Evolutionary conservation across 208 protist genomes (phyloP).

Genomic region (Acanthamoeba sp.): DNA sequence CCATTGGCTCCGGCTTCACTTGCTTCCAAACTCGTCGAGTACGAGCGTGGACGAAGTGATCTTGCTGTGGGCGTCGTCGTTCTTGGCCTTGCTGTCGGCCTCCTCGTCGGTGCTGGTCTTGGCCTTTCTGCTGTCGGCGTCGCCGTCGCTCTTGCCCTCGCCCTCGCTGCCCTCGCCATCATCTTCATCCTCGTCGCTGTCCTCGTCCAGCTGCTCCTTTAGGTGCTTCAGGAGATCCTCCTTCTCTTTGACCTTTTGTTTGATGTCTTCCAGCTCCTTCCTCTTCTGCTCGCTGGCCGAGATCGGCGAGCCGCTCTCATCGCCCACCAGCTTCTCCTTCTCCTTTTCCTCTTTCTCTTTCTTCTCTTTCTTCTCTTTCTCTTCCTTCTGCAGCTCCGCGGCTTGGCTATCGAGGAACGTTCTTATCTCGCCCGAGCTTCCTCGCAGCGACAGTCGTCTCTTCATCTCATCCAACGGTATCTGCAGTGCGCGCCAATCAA

Average conservation of each 20-base stretch:
- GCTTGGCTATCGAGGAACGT: neutral
- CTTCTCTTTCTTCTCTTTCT: neutral
- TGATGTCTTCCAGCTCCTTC: constrained; percentile 36
- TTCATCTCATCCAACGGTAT: neutral
- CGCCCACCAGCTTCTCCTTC: neutral
- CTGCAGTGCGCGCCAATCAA: neutral
- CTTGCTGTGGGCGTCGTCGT: neutral
- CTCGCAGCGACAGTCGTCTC: neutral
- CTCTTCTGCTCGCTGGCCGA: constrained; percentile 10
- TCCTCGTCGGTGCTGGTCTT: neutral
- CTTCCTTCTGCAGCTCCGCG: neutral
- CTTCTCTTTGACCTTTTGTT: constrained; percentile 43
- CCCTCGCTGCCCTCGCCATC: neutral
- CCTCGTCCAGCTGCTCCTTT: neutral
- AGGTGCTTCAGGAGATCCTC: neutral
- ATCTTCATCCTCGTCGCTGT: neutral
- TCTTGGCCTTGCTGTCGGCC: neutral
- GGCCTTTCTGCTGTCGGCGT: neutral
- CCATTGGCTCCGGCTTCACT: neutral
- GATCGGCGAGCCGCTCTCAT: neutral
- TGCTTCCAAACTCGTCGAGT: neutral
- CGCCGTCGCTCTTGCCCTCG: neutral
- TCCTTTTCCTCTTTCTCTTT: neutral
- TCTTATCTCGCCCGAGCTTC: neutral
- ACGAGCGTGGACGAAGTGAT: neutral